These are phyloP conservation scores for Penicillium crystallinum DNA, from an alignment of 495 filamentous ascomycete genomes.

Conservation along the genomic window DNA sequence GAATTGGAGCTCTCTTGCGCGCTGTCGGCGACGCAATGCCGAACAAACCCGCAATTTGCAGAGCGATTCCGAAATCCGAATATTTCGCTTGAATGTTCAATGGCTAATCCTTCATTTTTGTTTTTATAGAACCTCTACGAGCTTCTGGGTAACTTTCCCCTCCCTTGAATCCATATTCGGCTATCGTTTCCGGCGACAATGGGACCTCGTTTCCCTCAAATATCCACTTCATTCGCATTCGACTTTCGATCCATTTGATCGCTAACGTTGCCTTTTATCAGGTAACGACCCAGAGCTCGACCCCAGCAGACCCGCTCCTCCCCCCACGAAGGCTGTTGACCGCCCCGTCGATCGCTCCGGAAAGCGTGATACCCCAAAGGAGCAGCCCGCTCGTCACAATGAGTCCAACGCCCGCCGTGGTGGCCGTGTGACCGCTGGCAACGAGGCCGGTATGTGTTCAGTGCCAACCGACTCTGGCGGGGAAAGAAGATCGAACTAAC, in stretches of 20 bases:
- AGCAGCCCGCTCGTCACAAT: slow-evolving; percentile 46
- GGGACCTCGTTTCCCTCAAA: neutral
- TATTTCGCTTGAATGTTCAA: neutral
- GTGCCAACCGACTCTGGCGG: neutral
- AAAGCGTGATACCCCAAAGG: slow-evolving; percentile 85
- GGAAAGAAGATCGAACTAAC: slow-evolving; percentile 9
- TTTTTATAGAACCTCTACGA: slow-evolving; percentile 67
- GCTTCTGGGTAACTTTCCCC: slow-evolving; percentile 68
- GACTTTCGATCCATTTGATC: slow-evolving; percentile 2
- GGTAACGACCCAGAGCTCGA: slow-evolving; percentile 89
- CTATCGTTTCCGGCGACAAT: slow-evolving; percentile 8
- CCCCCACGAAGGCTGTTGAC: slow-evolving; percentile 81
- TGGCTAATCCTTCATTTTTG: slow-evolving; percentile 1
- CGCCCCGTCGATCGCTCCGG: slow-evolving; percentile 69
- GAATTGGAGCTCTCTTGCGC: slow-evolving; percentile 11
- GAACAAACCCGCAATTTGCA: neutral
- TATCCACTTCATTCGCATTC: slow-evolving; percentile 10
- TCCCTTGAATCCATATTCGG: slow-evolving; percentile 22
- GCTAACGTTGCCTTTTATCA: slow-evolving; percentile 32
- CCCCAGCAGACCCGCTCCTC: slow-evolving; percentile 66
- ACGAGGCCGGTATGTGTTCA: slow-evolving; percentile 69
- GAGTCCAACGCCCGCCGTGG: slow-evolving; percentile 50
- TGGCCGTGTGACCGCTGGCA: slow-evolving; percentile 59
- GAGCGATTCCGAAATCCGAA: neutral
- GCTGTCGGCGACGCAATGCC: slow-evolving; percentile 3